Base-by-base conservation (phyloP, 169 alveolate genomes). In the Fabrea salina region DNA sequence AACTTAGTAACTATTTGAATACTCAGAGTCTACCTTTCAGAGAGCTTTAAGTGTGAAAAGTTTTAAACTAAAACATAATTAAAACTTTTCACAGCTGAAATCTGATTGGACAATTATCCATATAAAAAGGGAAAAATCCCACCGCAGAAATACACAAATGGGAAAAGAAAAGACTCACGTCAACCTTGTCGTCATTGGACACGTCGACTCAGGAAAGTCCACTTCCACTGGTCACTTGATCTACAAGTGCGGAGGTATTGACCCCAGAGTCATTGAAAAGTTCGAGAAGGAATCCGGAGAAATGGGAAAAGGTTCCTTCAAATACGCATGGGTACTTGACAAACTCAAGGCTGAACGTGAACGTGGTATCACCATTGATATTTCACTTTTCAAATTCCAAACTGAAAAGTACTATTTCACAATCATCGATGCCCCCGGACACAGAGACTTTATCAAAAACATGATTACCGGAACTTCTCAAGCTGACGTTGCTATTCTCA, bases 301-400 rank as follows among this genome's bases (percentile, higher is more conserved):
- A 58, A 92, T 96, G 95, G 99, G 99, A 58, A 96, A 95, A 86
- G 94, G 96, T 51, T 93, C 99, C 39, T 98, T 97, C 97, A 97
- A 97, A 88, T 98, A 95, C 89, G 99, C 99, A 80, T 97, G 99
- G 99, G 99, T 96, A 56, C 88, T 98, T 82, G 99, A 98, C 90
- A 96, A 97, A 88, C 98, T 96, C 86, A 97, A 97, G 92, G 99
- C 97, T 68, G 99, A 97, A 91, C 93, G 99, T 86, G 99, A 97
- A 93, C 96, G 99, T 79, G 99, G 99, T 91, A 97, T 98, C 85
- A 98, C 99, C 81, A 97, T 98, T 80, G 99, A 97, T 86, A 95
- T 97, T 80, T 96, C 99, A 72, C 91, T 96, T 85, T 94, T 98
- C 99, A 95, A 98, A 93, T 96, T 98, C 96, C 98, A 96, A 90